Conservation (phyloP, 176 grass and related monocot genomes). For the Tillandsia fasciculata region DNA sequence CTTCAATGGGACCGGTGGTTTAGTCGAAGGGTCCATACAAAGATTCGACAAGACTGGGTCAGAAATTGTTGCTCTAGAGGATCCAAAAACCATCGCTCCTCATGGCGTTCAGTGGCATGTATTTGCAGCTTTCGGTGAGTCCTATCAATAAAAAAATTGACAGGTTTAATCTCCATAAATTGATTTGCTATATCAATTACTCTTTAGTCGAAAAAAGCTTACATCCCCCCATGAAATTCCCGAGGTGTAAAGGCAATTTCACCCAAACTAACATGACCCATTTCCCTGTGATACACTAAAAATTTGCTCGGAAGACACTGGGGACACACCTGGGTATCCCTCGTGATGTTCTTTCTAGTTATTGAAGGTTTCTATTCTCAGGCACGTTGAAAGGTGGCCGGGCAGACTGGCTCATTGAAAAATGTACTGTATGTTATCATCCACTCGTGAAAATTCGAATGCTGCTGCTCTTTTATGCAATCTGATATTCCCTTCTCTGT, state of each 20-base stretch:
- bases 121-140: slow-evolving; percentile 83
- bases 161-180: not conserved
- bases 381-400: slow-evolving; percentile 91
- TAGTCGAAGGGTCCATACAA: slow-evolving; percentile 72
- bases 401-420: slow-evolving; percentile 93
- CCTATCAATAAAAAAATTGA: not conserved
- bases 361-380: slow-evolving; percentile 22
- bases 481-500: not conserved
- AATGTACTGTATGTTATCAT: slow-evolving; percentile 93
- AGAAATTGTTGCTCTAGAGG: slow-evolving; percentile 54
- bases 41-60: slow-evolving; percentile 58
- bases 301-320: too few species aligned
- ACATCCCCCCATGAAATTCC: too few species aligned
- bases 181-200: too few species aligned
- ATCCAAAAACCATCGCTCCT: slow-evolving; percentile 41
- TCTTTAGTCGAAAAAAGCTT: too few species aligned
- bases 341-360: not conserved
- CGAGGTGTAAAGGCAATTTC: too few species aligned
- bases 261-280: too few species aligned
- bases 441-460: not conserved
- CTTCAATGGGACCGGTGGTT: slow-evolving; percentile 64
- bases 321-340: too few species aligned
- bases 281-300: too few species aligned
- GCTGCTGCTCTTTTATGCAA: not conserved
- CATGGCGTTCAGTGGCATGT: slow-evolving; percentile 82